These are phyloP conservation scores for Acacia acuminata DNA, from an alignment of 306 rosid genomes.

Conservation along the genomic window DNA sequence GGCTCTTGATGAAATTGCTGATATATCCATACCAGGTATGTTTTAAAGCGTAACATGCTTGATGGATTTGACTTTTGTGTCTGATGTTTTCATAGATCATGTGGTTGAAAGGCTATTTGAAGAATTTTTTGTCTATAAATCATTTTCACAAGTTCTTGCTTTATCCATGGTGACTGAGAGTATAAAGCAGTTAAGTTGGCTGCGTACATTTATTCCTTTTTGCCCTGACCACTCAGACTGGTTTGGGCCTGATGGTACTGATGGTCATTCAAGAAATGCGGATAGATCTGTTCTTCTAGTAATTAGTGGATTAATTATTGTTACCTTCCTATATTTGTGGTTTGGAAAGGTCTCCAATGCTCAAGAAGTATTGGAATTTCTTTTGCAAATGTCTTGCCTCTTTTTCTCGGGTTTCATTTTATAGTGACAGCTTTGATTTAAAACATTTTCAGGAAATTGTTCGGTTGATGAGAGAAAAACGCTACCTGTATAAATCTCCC, in stretches of 20 bases:
- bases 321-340: conserved; percentile 12
- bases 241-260: conserved; percentile 65
- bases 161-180: neutral
- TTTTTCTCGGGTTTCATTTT: conserved; percentile 22
- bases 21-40: conserved; percentile 83
- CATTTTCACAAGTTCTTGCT: neutral
- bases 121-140: neutral
- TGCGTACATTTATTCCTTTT: conserved; percentile 30
- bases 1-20: conserved; percentile 94
- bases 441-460: conserved; percentile 66
- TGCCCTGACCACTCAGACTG: conserved; percentile 85
- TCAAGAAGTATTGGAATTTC: conserved; percentile 9
- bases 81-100: conserved; percentile 19
- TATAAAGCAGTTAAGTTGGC: neutral
- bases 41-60: conserved; percentile 26
- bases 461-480: conserved; percentile 81
- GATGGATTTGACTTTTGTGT: conserved; percentile 18
- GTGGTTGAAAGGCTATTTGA: conserved; percentile 8
- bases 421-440: conserved; percentile 32
- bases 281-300: conserved; percentile 64
- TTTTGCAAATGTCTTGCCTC: conserved; percentile 25
- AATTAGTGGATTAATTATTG: neutral
- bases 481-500: too few relatives aligned
- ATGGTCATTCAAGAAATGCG: conserved; percentile 65
- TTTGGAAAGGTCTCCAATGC: conserved; percentile 18